Evolutionary conservation across 2,329 filamentous ascomycete genomes (phyloP).

Genomic region (Rutstroemia sydowiana): DNA sequence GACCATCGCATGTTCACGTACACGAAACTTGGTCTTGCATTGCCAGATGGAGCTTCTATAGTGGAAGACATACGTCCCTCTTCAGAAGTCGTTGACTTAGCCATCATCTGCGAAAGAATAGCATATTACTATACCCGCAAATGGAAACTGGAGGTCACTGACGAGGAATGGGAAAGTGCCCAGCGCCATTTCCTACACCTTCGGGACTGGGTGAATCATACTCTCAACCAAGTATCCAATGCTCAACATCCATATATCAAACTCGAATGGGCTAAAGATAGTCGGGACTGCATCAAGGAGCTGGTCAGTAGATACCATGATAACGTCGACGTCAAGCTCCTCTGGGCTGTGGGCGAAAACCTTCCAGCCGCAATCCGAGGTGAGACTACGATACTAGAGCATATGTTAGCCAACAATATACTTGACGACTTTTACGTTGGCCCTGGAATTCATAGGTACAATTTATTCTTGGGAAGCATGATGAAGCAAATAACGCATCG

Average conservation of each 20-base stretch:
- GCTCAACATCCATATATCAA: neutral
- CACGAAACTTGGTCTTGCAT: neutral
- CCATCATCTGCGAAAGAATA: neutral
- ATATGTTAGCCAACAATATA: constrained; percentile 15
- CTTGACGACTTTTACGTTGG: no score
- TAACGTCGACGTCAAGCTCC: constrained; percentile 13
- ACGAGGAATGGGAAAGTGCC: neutral
- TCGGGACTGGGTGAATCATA: neutral
- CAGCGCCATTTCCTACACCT: neutral
- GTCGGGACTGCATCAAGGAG: neutral
- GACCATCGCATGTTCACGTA: neutral
- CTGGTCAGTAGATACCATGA: neutral
- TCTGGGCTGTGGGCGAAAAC: constrained; percentile 17
- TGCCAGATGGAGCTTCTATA: neutral
- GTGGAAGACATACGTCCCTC: neutral
- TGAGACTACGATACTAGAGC: constrained; percentile 18
- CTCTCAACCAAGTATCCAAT: neutral
- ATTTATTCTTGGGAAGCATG: no score
- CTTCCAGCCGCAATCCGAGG: constrained; percentile 15
- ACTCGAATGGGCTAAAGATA: neutral
- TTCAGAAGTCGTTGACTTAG: neutral
- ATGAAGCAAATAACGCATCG: no score
- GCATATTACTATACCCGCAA: neutral
- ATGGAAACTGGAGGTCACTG: neutral
- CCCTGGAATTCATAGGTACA: no score